Evolutionary conservation across 331 rosid species (phyloP), one percentile per base, ranked within the genome.

Genomic region (Telfairia occidentalis): DNA sequence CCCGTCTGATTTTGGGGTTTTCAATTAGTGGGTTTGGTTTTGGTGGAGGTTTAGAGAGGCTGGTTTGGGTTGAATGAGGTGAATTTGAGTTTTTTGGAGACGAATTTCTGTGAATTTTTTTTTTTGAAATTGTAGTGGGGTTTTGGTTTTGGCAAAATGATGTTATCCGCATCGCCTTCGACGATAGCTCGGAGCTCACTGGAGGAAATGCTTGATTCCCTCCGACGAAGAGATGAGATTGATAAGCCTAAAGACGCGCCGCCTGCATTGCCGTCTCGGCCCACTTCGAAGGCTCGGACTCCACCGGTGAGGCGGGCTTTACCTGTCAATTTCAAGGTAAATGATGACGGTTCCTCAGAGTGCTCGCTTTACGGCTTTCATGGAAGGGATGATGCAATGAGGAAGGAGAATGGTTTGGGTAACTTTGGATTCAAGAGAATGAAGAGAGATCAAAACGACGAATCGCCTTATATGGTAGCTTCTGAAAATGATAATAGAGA

Each of bases 221-320:
- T 95, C 52, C 92, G 93, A 71, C 86, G 85, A 77, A 86, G 83
- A 58, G 97, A 89, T 50, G 97, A 84, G 70, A 87, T 76, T 23
- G 96, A 89, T 78, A 89, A 77, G 85, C 96, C 97, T 0, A 90
- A 83, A 85, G 97, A 90, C 85, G 65, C 82, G 79, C 99, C 99
- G 2, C 99, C 99, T 65, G 99, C 94, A 79, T 90, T 95, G 89
- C 99, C 99, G 38, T 71, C 96, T 24, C 85, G 99, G 76, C 99
- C 99, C 1, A 77, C 81, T 38, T 90, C 97, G 18, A 86, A 80
- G 79, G 94, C 88, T 26, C 82, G 97, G 81, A 86, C 86, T 57
- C 97, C 99, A 0, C 83, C 96, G 38, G 89, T 87, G 19, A 83
- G 90, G 58, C 88, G 92, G 61, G 79, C 96, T 40, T 74, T 95